phyloP scores from a whole-genome alignment of 2,329 filamentous ascomycete species.

The Alternaria novae-zelandiae region DNA sequence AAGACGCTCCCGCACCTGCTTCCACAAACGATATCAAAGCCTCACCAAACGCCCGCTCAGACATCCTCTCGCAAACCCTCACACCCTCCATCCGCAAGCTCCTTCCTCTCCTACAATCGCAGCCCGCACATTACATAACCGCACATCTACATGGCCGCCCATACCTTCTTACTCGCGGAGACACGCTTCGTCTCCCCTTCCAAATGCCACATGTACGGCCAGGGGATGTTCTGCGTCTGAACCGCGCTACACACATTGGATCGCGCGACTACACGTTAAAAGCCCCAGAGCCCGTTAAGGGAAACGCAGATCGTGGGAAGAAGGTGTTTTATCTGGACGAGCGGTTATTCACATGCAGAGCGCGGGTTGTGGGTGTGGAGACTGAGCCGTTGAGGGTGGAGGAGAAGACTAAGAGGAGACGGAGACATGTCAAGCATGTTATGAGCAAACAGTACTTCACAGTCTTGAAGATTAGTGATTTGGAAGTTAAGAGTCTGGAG shows the following conservation, averaged over 20 bases:
- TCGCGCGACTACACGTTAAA: conserved; percentile 90
- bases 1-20: conserved; percentile 18
- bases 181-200: conserved; percentile 58
- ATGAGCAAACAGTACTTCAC: conserved; percentile 93
- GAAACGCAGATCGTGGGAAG: conserved; percentile 38
- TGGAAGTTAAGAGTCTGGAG: conserved; percentile 69
- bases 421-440: conserved; percentile 71
- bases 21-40: conserved; percentile 22
- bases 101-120: conserved; percentile 73
- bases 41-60: conserved; percentile 28
- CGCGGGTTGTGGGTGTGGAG: conserved; percentile 84
- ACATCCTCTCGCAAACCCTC: conserved; percentile 48
- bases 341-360: conserved; percentile 81
- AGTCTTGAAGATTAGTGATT: conserved; percentile 80
- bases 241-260: conserved; percentile 81
- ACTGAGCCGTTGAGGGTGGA: conserved; percentile 65
- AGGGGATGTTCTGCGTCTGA: conserved; percentile 86
- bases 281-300: conserved; percentile 46
- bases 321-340: conserved; percentile 74
- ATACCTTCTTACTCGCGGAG: conserved; percentile 73
- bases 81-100: conserved; percentile 65
- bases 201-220: conserved; percentile 61
- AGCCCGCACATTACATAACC: conserved; percentile 79
- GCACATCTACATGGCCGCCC: conserved; percentile 79
- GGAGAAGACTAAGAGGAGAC: conserved; percentile 70